Evolutionary conservation across 345 rosid genomes (phyloP).

Genomic region (Melaleuca alternifolia): DNA sequence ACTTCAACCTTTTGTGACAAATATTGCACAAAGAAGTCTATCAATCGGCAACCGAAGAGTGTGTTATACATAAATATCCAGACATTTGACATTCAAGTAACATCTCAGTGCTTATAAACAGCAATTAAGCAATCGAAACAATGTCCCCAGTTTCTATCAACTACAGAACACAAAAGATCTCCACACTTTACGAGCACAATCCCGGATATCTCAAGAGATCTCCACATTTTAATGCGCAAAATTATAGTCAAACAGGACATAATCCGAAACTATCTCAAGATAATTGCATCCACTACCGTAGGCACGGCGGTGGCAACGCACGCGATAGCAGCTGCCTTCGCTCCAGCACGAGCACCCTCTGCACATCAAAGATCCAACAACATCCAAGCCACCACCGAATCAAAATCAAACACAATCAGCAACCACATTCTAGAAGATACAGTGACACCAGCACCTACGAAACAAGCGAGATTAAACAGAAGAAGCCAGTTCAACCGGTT

Average conservation of each 20-base stretch:
- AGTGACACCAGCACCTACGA: background rate
- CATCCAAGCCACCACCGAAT: too few relatives aligned
- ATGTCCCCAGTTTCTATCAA: background rate
- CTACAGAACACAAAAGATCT: background rate
- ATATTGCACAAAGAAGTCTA: background rate
- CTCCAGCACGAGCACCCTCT: constrained; percentile 57
- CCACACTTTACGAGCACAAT: background rate
- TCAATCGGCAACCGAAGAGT: background rate
- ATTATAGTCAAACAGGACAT: background rate
- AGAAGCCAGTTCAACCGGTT: background rate
- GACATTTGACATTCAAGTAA: background rate
- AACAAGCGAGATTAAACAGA: background rate
- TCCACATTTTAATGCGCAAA: background rate
- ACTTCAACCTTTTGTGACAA: background rate
- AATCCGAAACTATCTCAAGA: background rate
- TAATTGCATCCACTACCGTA: constrained; percentile 17
- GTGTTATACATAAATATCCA: background rate
- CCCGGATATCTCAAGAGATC: background rate
- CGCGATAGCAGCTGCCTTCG: constrained; percentile 43
- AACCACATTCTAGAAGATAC: background rate
- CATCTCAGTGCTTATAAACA: background rate
- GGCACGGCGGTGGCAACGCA: constrained; percentile 37
- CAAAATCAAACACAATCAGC: background rate
- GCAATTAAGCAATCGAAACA: background rate
- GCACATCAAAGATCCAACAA: background rate